These are phyloP conservation scores for Alliaria petiolata DNA, from an alignment of 345 rosid genomes.

Conservation along the genomic window DNA sequence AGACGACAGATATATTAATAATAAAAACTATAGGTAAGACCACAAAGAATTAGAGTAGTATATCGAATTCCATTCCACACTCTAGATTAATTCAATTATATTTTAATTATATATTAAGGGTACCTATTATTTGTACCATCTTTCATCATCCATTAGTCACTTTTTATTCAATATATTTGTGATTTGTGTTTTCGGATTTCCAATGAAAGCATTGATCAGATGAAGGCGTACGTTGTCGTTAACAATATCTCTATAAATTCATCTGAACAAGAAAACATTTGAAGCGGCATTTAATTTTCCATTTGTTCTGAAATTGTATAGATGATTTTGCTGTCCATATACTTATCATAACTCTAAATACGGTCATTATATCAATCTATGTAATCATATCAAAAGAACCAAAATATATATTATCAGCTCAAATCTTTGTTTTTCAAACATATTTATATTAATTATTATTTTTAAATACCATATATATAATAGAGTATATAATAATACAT, in stretches of 20 bases:
- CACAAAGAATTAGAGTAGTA: constrained; percentile 13
- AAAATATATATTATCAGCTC: no score
- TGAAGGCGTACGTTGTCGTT: background rate
- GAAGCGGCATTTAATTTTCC: background rate
- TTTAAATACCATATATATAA: no score
- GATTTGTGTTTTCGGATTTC: background rate
- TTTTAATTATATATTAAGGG: no score
- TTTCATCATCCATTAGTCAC: background rate
- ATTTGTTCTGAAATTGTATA: background rate
- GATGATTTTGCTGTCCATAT: background rate
- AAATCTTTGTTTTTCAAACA: no score
- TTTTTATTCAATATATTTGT: background rate
- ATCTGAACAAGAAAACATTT: background rate
- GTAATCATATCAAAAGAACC: no score
- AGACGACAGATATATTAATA: background rate
- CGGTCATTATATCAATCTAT: no score
- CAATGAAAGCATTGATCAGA: background rate
- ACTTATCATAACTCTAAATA: no score
- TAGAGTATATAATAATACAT: no score
- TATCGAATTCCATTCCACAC: constrained; percentile 13
- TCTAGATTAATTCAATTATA: background rate
- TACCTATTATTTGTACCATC: constrained; percentile 1
- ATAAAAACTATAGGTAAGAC: constrained; percentile 5
- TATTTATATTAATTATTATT: no score
- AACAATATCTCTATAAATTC: background rate